These are phyloP conservation scores for Zhuliangozyma parablackwelliae DNA, from an alignment of 1,139 yeast genomes.

Conservation along the genomic window DNA sequence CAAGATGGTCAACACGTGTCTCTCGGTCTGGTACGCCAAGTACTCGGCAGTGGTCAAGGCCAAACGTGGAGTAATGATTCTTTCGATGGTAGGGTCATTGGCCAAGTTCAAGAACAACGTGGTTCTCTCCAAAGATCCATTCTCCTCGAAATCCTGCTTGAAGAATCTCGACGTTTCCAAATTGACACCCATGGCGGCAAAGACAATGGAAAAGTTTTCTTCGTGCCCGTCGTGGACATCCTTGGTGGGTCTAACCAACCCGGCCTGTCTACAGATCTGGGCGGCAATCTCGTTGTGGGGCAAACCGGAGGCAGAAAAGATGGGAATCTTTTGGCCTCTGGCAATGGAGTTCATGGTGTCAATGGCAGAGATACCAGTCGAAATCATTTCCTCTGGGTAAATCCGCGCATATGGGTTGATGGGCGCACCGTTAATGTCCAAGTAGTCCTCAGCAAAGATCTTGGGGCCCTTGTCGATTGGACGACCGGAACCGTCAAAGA, in stretches of 20 bases:
- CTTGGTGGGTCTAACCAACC: slow-evolving; percentile 97
- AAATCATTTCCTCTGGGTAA: slow-evolving; percentile 99
- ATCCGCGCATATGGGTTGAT: slow-evolving; percentile 97
- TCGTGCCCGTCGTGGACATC: slow-evolving; percentile 99
- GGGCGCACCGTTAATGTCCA: slow-evolving; percentile 98
- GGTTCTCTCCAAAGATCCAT: slow-evolving; percentile 96
- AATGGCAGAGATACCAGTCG: slow-evolving; percentile 96
- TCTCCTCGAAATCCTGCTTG: slow-evolving; percentile 99
- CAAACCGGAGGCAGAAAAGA: slow-evolving; percentile 97
- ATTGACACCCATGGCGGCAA: slow-evolving; percentile 77
- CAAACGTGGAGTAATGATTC: slow-evolving; percentile 97
- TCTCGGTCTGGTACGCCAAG: slow-evolving; percentile 97
- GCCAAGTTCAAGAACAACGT: slow-evolving; percentile 95
- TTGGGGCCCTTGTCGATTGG: slow-evolving; percentile 98
- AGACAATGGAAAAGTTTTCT: slow-evolving; percentile 97
- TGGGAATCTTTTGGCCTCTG: slow-evolving; percentile 98
- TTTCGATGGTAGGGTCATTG: slow-evolving; percentile 98
- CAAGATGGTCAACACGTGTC: slow-evolving; percentile 95
- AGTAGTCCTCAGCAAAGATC: slow-evolving; percentile 95
- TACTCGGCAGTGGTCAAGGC: slow-evolving; percentile 99
- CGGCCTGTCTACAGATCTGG: slow-evolving; percentile 99
- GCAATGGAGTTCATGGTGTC: slow-evolving; percentile 99
- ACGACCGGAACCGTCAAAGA: slow-evolving; percentile 98
- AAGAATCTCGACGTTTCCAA: slow-evolving; percentile 50
- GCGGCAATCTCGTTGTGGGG: slow-evolving; percentile 99